Conservation (phyloP, 2,329 filamentous ascomycete species). For the Neonectria hederae region DNA sequence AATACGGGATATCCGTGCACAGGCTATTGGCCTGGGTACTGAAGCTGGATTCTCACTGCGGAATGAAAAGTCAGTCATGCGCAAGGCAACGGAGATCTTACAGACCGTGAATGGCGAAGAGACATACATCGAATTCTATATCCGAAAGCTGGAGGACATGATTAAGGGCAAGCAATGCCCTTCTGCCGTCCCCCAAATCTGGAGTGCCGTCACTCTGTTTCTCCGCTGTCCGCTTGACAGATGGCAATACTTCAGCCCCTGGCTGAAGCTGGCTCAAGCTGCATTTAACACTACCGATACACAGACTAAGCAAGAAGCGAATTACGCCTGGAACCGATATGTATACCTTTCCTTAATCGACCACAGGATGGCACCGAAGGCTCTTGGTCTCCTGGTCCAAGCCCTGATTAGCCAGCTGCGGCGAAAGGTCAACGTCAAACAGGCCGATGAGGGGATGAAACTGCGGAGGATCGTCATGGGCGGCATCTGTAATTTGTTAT, state of each 20-base stretch:
- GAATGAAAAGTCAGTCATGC: slow-evolving; percentile 72
- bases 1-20: slow-evolving; percentile 77
- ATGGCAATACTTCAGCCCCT: slow-evolving; percentile 80
- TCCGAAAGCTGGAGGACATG: slow-evolving; percentile 73
- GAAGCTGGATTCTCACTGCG: slow-evolving; percentile 76
- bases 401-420: slow-evolving; percentile 76
- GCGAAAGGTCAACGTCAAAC: slow-evolving; percentile 67
- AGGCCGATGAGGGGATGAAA: slow-evolving; percentile 59
- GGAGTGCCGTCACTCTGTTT: slow-evolving; percentile 84
- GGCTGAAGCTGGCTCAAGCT: slow-evolving; percentile 80
- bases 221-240: slow-evolving; percentile 71
- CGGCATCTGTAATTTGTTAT: slow-evolving; percentile 82
- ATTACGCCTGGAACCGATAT: slow-evolving; percentile 86
- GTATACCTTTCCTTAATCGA: slow-evolving; percentile 77
- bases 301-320: slow-evolving; percentile 77
- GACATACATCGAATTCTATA: slow-evolving; percentile 76
- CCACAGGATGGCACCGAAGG: slow-evolving; percentile 59
- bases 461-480: slow-evolving; percentile 68
- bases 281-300: slow-evolving; percentile 85
- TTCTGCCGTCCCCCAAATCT: slow-evolving; percentile 82
- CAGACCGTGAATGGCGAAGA: slow-evolving; percentile 60
- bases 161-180: slow-evolving; percentile 63
- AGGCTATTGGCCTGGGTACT: slow-evolving; percentile 78
- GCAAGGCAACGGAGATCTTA: slow-evolving; percentile 72
- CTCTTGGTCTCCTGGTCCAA: slow-evolving; percentile 62